Evolutionary conservation across 2,329 filamentous ascomycete species (phyloP).

Genomic region (Stemphylium beticola): DNA sequence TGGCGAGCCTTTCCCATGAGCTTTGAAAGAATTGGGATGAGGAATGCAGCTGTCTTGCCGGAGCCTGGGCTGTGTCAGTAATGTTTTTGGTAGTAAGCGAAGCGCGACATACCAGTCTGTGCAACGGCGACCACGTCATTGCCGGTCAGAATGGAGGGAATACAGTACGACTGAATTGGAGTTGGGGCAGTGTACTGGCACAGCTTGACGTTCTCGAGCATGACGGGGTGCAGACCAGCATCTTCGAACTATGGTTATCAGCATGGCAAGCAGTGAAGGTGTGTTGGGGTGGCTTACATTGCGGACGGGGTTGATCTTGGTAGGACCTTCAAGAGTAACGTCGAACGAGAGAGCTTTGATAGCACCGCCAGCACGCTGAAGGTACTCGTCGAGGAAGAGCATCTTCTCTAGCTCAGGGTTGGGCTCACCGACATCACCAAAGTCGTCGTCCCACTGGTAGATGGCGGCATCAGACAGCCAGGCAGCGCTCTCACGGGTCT

Average conservation of each 20-base stretch:
- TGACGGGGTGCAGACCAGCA: constrained; percentile 83
- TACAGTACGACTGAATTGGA: constrained; percentile 83
- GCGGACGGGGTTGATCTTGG: constrained; percentile 56
- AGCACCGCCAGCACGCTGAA: constrained; percentile 63
- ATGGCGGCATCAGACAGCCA: constrained; percentile 66
- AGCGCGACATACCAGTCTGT: constrained; percentile 77
- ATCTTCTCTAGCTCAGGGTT: constrained; percentile 73
- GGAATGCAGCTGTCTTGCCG: constrained; percentile 92
- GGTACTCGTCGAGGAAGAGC: constrained; percentile 69
- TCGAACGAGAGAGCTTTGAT: constrained; percentile 67
- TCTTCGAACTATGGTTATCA: constrained; percentile 64
- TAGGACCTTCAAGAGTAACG: constrained; percentile 58
- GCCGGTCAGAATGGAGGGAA: constrained; percentile 78
- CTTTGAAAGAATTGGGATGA: constrained; percentile 86
- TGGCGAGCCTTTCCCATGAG: constrained; percentile 97
- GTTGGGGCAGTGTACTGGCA: constrained; percentile 76
- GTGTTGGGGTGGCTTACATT: constrained; percentile 50
- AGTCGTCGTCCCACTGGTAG: constrained; percentile 87
- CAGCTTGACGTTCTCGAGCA: constrained; percentile 77
- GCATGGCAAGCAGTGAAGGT: not conserved
- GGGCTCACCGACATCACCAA: constrained; percentile 80
- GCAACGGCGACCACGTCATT: constrained; percentile 87
- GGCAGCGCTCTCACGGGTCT: constrained; percentile 26
- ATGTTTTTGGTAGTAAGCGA: not conserved
- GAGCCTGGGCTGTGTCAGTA: constrained; percentile 67